Evolutionary conservation across 331 rosid species (phyloP), one percentile per base, ranked within the genome.

Genomic region (Quercus phellos): DNA sequence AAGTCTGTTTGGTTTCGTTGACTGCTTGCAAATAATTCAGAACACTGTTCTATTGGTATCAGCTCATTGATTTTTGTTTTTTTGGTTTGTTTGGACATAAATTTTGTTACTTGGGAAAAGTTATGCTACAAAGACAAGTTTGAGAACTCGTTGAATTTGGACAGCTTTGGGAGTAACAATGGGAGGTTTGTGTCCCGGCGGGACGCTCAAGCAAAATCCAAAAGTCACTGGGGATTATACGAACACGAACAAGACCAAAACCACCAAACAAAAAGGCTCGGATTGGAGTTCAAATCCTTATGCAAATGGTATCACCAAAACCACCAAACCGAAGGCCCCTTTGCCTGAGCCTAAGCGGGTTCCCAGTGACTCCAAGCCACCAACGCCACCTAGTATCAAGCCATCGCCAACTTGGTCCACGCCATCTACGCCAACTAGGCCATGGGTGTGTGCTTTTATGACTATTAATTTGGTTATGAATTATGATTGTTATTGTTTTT

Each of bases 181-280:
- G 98, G 98, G 98, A 34, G 97, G 85, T 76, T 86, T 91, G 59
- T 93, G 98, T 76, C 84, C 98, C 2, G 91, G 86, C 4, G 97
- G 95, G 24, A 64, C 80, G 78, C 66, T 42, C 29, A 85, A 70
- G 83, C 74, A 61, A 60, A 85, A 73, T 76, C 80, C 70, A 24
- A 78, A 79, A 42, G 17, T 51, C 51, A 85, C 56, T 77, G 61
- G 43, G 82, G 86, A 72, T 87, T 85, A 89, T 46, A 86, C 85
- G 73, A 91, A 85, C 77, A 86, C 85, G 38, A 91, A 85, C 76
- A 86, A 83, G 38, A 79, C 26, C 16, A 74, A 43, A 22, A 83
- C 86, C 79, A 24, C 71, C 71, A 80, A 82, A 64, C 35, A 42
- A 74, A 73, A 82, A 4, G 87, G 63, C 46, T 3, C 3, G 61